Evolutionary conservation across 306 rosid species (phyloP), one percentile per base, ranked within the genome.

Genomic region (Citrullus colocynthis): DNA sequence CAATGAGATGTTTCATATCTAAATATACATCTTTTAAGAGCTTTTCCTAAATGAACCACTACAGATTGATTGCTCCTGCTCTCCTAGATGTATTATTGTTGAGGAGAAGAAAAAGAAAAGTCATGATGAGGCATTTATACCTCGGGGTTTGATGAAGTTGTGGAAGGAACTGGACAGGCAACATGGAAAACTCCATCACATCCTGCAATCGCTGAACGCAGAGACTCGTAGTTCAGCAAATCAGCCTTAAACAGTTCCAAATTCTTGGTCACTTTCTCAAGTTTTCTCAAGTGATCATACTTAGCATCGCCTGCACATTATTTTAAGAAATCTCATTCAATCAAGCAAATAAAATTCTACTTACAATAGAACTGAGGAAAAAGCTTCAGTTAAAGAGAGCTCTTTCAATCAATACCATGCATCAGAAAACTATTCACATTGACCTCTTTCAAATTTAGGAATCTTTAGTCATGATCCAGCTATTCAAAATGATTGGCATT

Each of bases 121-220:
- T n/a, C 4, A 41, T 3, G 28, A 21, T 74, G 76, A 70, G 58
- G 78, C 41, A 48, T 36, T 58, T 32, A 21, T 75, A 75, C 88
- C 82, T 85, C 84, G 13, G 89, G 89, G 57, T 83, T 86, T 51
- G 84, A 65, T 41, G 80, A 81, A 36, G 81, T 72, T 65, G 76
- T 36, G 78, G 71, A 65, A 37, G 89, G 89, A 52, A 83, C 89
- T 5, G 89, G 86, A 79, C 89, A 78, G 18, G 89, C 89, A 37
- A 85, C 86, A 63, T 86, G 89, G 80, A 86, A 83, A 34, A 86
- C 89, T 70, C 86, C 89, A 44, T 59, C 55, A 55, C 89, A 86
- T 17, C 85, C 89, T 69, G 49, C 71, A 61, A 86, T 79, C 1
- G 85, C 89, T n/a, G 61, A 16, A 1, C n/a, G 41, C 42, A 83